These are phyloP conservation scores for Lentinula guzmanii DNA, from an alignment of 768 basidiomycete species.

Conservation along the genomic window DNA sequence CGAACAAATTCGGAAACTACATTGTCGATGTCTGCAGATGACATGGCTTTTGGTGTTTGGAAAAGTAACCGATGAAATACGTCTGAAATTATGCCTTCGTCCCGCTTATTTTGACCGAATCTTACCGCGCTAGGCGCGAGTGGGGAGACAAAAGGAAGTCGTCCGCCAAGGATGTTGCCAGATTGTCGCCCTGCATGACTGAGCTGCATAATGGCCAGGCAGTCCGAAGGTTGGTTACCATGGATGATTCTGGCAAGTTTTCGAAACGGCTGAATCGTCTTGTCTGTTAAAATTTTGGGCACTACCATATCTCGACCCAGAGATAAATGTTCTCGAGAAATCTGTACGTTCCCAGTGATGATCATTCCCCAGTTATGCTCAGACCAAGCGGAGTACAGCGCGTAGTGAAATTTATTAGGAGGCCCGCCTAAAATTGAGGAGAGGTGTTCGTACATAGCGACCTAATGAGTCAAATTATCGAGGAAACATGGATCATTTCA, in stretches of 20 bases:
- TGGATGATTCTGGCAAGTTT: slow-evolving; percentile 47
- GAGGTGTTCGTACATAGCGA: slow-evolving; percentile 87
- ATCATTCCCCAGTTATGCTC: slow-evolving; percentile 81
- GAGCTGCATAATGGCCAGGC: slow-evolving; percentile 75
- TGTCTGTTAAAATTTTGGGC: slow-evolving; percentile 36
- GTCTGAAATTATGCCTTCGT: slow-evolving; percentile 22
- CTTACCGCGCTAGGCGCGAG: slow-evolving; percentile 66
- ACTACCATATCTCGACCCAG: slow-evolving; percentile 70
- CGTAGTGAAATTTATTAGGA: slow-evolving; percentile 59
- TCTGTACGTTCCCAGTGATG: slow-evolving; percentile 80
- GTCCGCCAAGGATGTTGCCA: slow-evolving; percentile 61
- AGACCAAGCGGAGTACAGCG: slow-evolving; percentile 73
- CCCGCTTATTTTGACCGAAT: slow-evolving; percentile 27
- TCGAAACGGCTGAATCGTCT: slow-evolving; percentile 44
- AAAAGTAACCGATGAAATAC: slow-evolving; percentile 47
- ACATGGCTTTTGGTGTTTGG: slow-evolving; percentile 60
- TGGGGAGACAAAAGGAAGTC: slow-evolving; percentile 53
- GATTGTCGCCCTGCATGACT: slow-evolving; percentile 85
- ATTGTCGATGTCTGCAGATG: slow-evolving; percentile 48
- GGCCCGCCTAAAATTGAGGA: slow-evolving; percentile 58
- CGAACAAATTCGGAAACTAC: slow-evolving; percentile 59
- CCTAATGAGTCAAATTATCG: slow-evolving; percentile 34
- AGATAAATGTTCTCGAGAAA: slow-evolving; percentile 54
- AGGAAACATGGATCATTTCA: too few species aligned
- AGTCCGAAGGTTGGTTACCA: slow-evolving; percentile 9